Percentiles rank a stretch among this genome's conserved stretches.
These are phyloP conservation scores for Salvia miltiorrhiza DNA, from an alignment of 257 asterid genomes.

Conservation along the genomic window DNA sequence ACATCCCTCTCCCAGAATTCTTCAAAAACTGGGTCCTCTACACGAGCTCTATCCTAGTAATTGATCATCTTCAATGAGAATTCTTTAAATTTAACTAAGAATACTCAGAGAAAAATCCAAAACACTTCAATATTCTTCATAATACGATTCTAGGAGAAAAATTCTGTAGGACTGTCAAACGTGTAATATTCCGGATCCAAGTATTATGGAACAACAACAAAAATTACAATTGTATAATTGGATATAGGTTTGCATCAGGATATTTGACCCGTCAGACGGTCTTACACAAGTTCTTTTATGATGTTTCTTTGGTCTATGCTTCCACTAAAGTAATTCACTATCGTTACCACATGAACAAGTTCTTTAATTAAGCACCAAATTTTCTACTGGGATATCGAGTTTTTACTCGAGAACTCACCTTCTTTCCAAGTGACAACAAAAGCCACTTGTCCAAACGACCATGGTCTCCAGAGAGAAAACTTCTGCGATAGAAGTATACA, in stretches of 20 bases:
- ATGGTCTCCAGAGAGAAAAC: slow-evolving; percentile 76
- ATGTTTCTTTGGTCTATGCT: too few relatives aligned
- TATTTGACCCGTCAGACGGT: too few relatives aligned
- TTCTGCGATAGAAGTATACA: slow-evolving; percentile 57
- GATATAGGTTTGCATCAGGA: too few relatives aligned
- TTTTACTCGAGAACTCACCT: slow-evolving; percentile 41
- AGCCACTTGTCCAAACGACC: slow-evolving; percentile 66
- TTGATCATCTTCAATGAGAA: slow-evolving; percentile 19
- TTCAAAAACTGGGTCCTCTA: slow-evolving; percentile 52
- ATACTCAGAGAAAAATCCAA: not conserved
- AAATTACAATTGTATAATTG: too few relatives aligned
- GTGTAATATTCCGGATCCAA: too few relatives aligned
- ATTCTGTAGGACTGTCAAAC: too few relatives aligned
- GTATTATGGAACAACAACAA: too few relatives aligned
- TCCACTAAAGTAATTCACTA: too few relatives aligned
- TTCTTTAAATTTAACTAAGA: not conserved
- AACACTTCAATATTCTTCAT: not conserved
- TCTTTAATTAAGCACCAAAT: too few relatives aligned
- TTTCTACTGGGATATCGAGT: not conserved
- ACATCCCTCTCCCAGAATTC: slow-evolving; percentile 80
- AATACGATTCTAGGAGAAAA: not conserved
- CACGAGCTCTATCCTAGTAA: slow-evolving; percentile 63
- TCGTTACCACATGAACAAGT: too few relatives aligned
- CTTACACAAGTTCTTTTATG: too few relatives aligned
- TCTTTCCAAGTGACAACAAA: slow-evolving; percentile 55